Conservation (phyloP, 495 filamentous ascomycete genomes). For the Daldinia vernicosa region DNA sequence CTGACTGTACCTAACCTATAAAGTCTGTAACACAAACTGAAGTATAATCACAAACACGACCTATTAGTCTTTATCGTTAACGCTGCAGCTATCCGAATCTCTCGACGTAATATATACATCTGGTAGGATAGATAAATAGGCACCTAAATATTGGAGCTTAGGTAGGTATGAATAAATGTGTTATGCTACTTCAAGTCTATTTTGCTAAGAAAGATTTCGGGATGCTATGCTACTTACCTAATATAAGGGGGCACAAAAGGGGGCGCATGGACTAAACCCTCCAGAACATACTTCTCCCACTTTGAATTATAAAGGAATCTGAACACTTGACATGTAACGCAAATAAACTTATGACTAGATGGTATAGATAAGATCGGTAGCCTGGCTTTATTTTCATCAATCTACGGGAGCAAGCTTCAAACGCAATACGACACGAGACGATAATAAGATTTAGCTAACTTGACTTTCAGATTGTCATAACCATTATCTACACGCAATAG, state of each 20-base stretch:
- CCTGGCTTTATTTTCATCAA: background rate
- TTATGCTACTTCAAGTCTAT: background rate
- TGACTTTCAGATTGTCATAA: background rate
- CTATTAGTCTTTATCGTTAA: background rate
- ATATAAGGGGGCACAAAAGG: background rate
- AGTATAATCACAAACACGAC: no score
- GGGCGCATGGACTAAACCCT: background rate
- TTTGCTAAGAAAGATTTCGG: background rate
- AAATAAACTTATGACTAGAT: background rate
- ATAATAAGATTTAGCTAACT: background rate
- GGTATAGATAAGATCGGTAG: background rate
- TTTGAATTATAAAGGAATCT: background rate
- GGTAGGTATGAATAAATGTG: background rate
- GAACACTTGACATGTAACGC: background rate
- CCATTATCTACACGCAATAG: background rate
- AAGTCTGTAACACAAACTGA: no score
- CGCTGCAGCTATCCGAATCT: background rate
- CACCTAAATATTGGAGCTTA: background rate
- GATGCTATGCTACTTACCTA: background rate
- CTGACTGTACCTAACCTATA: no score
- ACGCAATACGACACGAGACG: background rate
- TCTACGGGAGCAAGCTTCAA: background rate
- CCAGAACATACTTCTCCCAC: background rate
- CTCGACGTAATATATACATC: background rate
- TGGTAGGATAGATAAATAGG: background rate